Conservation (phyloP, 2,329 filamentous ascomycete species). For the Fusarium chaquense region DNA sequence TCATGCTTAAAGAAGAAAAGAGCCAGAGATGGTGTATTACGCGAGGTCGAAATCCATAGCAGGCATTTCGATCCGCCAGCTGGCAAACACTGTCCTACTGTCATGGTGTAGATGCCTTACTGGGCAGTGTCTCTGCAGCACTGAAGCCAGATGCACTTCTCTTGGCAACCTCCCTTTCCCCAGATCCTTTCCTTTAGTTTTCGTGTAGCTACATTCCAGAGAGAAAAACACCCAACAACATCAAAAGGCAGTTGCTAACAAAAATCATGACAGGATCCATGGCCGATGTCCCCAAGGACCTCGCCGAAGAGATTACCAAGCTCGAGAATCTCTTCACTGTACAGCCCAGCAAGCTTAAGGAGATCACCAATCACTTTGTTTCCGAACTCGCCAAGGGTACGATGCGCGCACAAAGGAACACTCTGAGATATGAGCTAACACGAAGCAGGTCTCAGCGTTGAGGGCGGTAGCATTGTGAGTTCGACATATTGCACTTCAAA, state of each 20-base stretch:
- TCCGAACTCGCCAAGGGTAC: constrained; percentile 86
- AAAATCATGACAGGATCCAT: constrained; percentile 75
- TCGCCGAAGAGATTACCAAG: constrained; percentile 81
- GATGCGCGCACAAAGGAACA: neutral
- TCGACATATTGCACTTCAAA: neutral
- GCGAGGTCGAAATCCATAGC: constrained; percentile 3
- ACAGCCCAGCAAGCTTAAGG: constrained; percentile 82
- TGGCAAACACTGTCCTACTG: constrained; percentile 32
- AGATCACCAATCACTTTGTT: constrained; percentile 90
- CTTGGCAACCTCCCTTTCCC: neutral
- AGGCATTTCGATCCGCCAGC: constrained; percentile 9
- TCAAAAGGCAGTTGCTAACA: constrained; percentile 28
- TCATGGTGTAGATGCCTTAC: constrained; percentile 9
- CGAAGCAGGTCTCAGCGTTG: constrained; percentile 77
- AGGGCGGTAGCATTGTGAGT: constrained; percentile 93
- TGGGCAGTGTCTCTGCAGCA: constrained; percentile 12
- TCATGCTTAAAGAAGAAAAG: constrained; percentile 15
- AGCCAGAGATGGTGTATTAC: constrained; percentile 14
- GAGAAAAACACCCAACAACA: neutral
- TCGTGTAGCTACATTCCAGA: neutral
- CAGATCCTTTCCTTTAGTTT: neutral
- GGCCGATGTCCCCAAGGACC: constrained; percentile 88
- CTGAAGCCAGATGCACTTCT: constrained; percentile 14
- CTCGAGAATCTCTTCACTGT: constrained; percentile 89
- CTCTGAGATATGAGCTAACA: constrained; percentile 21